These are phyloP conservation scores for Aspergillus wentii DNA, from an alignment of 495 filamentous ascomycete species.

Conservation along the genomic window DNA sequence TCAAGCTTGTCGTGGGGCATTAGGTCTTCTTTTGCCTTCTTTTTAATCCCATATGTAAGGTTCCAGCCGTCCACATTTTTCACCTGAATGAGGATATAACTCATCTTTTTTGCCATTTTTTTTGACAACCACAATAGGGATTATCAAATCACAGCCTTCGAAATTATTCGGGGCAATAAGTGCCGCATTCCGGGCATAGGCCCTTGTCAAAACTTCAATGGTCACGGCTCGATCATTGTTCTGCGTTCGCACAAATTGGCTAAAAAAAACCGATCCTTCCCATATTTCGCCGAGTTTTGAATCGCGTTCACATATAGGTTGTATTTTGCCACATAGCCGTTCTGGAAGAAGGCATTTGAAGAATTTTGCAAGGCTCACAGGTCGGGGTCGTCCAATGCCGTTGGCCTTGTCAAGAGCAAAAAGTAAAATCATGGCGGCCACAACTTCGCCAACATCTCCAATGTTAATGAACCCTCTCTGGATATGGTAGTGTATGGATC, in stretches of 20 bases:
- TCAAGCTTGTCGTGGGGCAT: not conserved
- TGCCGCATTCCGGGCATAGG: not conserved
- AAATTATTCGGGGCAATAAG: not conserved
- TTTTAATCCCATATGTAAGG: not conserved
- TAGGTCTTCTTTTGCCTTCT: not conserved
- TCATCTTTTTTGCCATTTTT: not conserved
- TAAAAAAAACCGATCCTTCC: not conserved
- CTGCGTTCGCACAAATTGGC: not conserved
- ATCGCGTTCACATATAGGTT: not conserved
- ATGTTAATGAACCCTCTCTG: not conserved
- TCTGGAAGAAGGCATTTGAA: not conserved
- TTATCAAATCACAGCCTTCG: not conserved
- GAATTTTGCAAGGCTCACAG: not conserved
- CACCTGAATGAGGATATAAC: not conserved
- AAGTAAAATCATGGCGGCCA: not conserved
- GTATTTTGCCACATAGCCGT: not conserved
- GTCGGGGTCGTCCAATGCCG: not conserved
- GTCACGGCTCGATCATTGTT: not conserved
- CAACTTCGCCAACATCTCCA: not conserved
- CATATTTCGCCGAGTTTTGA: not conserved
- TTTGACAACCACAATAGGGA: not conserved
- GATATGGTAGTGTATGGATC: not conserved
- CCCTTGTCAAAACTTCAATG: not conserved
- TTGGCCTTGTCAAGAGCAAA: not conserved
- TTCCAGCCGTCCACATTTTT: not conserved